These are phyloP conservation scores for Metschnikowia corniflorae DNA, from an alignment of 805 yeast genomes.

Conservation along the genomic window DNA sequence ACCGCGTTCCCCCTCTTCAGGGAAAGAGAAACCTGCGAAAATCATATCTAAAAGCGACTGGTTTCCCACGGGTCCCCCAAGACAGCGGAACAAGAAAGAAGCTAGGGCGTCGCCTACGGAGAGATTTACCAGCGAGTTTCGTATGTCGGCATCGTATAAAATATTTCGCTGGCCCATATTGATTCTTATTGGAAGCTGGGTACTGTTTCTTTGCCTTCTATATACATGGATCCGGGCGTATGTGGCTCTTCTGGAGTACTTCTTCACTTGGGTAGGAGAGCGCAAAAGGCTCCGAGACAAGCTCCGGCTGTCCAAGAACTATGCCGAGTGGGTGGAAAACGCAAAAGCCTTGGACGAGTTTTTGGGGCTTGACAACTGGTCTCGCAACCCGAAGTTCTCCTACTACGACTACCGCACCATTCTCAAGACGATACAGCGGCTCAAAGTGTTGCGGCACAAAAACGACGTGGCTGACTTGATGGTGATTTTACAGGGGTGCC, in stretches of 20 bases:
- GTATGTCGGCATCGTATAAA: slow-evolving; percentile 31
- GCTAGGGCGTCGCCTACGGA: slow-evolving; percentile 9
- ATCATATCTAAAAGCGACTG: slow-evolving; percentile 26
- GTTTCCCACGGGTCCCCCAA: slow-evolving; percentile 22
- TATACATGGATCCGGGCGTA: slow-evolving; percentile 55
- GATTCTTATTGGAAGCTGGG: slow-evolving; percentile 51
- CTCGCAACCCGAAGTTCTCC: slow-evolving; percentile 53
- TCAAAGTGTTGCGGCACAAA: slow-evolving; percentile 33
- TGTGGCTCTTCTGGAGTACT: slow-evolving; percentile 60
- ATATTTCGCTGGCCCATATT: slow-evolving; percentile 67
- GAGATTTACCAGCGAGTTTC: slow-evolving; percentile 33
- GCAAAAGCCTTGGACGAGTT: slow-evolving; percentile 57
- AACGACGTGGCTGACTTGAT: slow-evolving; percentile 43
- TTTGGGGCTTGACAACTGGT: slow-evolving; percentile 64
- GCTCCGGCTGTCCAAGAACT: slow-evolving; percentile 48
- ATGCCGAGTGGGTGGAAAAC: slow-evolving; percentile 59
- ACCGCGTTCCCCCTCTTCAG: not conserved
- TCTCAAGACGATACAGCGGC: slow-evolving; percentile 41
- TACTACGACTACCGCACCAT: slow-evolving; percentile 68
- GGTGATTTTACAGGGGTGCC: slow-evolving; percentile 58
- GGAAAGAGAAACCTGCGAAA: slow-evolving; percentile 14
- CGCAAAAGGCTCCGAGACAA: slow-evolving; percentile 46
- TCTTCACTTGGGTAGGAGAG: slow-evolving; percentile 59
- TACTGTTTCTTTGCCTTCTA: slow-evolving; percentile 42
- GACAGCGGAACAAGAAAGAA: slow-evolving; percentile 5